Conservation (phyloP, 805 yeast species). For the Yamadazyma olivae region DNA sequence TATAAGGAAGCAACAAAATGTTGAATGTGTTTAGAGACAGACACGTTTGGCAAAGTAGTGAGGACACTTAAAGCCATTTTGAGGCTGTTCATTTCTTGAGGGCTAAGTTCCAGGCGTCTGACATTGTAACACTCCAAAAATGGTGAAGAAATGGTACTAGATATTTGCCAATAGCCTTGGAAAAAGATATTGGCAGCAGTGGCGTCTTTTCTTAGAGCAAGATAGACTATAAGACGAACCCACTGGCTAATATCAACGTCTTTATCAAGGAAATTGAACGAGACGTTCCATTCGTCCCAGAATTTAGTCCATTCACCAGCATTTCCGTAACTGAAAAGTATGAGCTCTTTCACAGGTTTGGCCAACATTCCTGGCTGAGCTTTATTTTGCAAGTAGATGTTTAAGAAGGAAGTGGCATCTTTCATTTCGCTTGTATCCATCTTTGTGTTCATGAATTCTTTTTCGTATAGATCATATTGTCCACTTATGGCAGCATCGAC, state of each 20-base stretch:
- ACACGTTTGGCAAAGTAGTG: slow-evolving; percentile 1
- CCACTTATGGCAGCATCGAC: too few species aligned
- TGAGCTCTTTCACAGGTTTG: slow-evolving; percentile 28
- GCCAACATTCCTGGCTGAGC: background rate
- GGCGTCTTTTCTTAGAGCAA: slow-evolving; percentile 25
- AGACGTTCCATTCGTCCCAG: slow-evolving; percentile 38
- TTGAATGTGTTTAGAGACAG: too few species aligned
- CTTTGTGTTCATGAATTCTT: background rate
- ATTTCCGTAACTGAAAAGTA: slow-evolving; percentile 36
- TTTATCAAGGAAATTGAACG: slow-evolving; percentile 10
- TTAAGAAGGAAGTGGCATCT: background rate
- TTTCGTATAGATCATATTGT: slow-evolving; percentile 5
- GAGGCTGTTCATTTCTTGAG: background rate
- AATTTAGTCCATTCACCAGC: slow-evolving; percentile 35
- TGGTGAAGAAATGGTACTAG: slow-evolving; percentile 20
- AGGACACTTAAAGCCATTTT: too few species aligned
- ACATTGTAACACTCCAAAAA: slow-evolving; percentile 13
- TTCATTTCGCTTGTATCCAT: background rate
- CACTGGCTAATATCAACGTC: slow-evolving; percentile 15
- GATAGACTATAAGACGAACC: slow-evolving; percentile 33
- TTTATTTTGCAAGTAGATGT: background rate
- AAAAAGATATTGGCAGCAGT: slow-evolving; percentile 26
- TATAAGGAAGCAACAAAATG: too few species aligned
- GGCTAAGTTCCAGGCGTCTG: too few species aligned
- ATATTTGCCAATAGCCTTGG: slow-evolving; percentile 25